Evolutionary conservation across 768 basidiomycete species (phyloP).

Genomic region (Lactarius evosmus): DNA sequence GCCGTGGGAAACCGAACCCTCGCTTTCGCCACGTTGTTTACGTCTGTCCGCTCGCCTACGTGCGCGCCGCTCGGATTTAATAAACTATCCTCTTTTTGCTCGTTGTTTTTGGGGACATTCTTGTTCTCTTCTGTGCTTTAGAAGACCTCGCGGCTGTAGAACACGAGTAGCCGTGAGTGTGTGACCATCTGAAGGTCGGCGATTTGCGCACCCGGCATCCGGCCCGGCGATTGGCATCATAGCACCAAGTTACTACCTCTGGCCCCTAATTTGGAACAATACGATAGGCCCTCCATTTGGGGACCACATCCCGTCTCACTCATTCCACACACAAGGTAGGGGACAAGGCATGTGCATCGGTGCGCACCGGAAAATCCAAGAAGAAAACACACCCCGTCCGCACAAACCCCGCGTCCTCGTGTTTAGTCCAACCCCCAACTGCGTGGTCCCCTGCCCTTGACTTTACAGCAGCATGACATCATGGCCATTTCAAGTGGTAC

Average conservation of each 20-base stretch:
- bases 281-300: background rate
- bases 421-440: background rate
- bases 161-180: background rate
- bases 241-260: too few relatives aligned
- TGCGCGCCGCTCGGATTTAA: background rate
- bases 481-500: too few relatives aligned
- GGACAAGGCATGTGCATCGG: background rate
- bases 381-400: background rate
- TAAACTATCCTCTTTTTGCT: background rate
- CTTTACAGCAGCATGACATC: too few relatives aligned
- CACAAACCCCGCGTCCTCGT: background rate
- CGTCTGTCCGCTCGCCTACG: background rate
- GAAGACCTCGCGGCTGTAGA: background rate
- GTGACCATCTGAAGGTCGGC: background rate
- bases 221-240: too few relatives aligned
- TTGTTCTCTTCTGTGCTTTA: background rate
- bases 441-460: background rate
- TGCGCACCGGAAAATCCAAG: background rate
- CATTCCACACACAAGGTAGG: too few relatives aligned
- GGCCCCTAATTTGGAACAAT: background rate
- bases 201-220: background rate
- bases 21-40: background rate
- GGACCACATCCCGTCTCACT: background rate
- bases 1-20: slow-evolving; percentile 9
- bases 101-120: background rate